Base-by-base conservation (phyloP, 345 rosid genomes). In the Lagerstroemia speciosa region DNA sequence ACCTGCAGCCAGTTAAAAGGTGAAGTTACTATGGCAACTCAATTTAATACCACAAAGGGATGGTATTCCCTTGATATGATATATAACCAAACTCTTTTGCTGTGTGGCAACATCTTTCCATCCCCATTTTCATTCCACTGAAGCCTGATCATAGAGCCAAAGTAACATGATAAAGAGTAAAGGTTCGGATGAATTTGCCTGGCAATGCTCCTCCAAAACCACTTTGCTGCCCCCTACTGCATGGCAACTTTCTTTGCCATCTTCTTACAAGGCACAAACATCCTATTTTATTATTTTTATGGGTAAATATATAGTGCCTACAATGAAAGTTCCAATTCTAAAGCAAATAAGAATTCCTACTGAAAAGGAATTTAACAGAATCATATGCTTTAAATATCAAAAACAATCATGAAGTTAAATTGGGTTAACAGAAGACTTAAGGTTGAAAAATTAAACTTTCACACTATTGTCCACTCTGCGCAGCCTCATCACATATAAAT, bases 1-100 rank as follows among this genome's bases (percentile, higher is more conserved):
- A 94, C 98, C 99, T 94, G 69, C 65, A 74, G 65, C 30, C 53
- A 53, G 37, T 1, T 8, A 50, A 64, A 65, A 37, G 20, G 31
- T 11, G 40, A 65, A 38, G 0, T 31, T 1, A 62, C 20, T 5
- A 16, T 14, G 27, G 40, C 31, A 17, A 48, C 24, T 67, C 27
- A 30, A 40, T 27, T 33, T 26, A 15, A 1, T n/a, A 45, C 20
- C 45, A 43, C 34, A 46, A 20, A 46, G 34, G 38, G 33, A 66
- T 66, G 40, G n/a, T 34, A n/a, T 27, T 34, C 19, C 55, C 29
- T 24, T 30, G 43, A 43, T 41, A 17, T 4, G 6, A 16, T 60
- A 26, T 11, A 26, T 17, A 60, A 60, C 0, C 61, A 55, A 55
- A 20, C 27, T 5, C 8, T 10, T 55, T 6, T 55, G n/a, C 17